Base-by-base conservation (phyloP, 31 red algal genomes). In the Odonthalia washingtoniensis region DNA sequence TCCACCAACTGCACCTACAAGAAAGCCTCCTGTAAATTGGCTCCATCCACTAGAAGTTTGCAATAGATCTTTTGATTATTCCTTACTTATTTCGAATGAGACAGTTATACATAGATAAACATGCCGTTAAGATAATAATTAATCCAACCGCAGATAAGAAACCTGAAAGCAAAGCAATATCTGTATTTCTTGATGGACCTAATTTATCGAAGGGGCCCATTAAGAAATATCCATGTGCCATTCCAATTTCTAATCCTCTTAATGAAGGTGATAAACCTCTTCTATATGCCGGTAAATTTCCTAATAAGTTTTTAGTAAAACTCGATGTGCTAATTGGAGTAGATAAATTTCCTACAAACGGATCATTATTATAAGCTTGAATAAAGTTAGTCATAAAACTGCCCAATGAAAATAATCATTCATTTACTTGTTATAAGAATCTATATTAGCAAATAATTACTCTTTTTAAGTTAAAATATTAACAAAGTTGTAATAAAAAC, bases 351-450 rank as follows among this genome's bases (percentile, higher is more conserved):
- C 77, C 77, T 31, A 80, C 77, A 80, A 80, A 80, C 5, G 77
- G 77, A 80, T 80, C 77, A 62, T 62, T 68, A 80, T 80, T 62
- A 80, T 80, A 80, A 5, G 77, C 5, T 72, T 83, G 2, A 41
- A 83, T 83, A 72, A 83, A 83, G 67, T 83, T 52, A 61, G 60
- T 5, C 80, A 83, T 83, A n/a, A n/a, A n/a, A n/a, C n/a, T n/a
- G n/a, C n/a, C n/a, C n/a, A n/a, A n/a, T n/a, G n/a, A n/a, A n/a
- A n/a, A n/a, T n/a, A n/a, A n/a, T n/a, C n/a, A n/a, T n/a, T n/a
- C n/a, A n/a, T n/a, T n/a, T n/a, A n/a, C n/a, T n/a, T n/a, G n/a
- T n/a, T n/a, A n/a, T n/a, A n/a, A n/a, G n/a, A n/a, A n/a, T n/a
- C n/a, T n/a, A n/a, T n/a, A n/a, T n/a, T n/a, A n/a, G n/a, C n/a